Base-by-base conservation (phyloP, 2,329 filamentous ascomycete species). In the Lachnellula subtilissima region DNA sequence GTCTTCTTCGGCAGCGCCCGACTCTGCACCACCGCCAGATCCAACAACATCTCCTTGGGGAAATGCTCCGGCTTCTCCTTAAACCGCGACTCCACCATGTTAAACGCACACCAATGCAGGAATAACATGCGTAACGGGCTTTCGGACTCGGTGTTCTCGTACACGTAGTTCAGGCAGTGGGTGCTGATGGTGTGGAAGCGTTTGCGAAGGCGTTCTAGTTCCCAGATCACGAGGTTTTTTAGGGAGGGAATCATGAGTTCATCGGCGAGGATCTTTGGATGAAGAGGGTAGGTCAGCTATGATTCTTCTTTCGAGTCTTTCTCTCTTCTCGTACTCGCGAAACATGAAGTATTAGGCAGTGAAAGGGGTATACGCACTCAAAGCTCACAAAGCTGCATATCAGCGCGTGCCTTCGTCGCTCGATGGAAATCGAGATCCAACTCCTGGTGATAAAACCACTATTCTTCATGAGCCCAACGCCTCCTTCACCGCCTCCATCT, bases 221-320 rank as follows among this genome's bases (percentile, higher is more conserved):
- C 43, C 4, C 46, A 4, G 19, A 59, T 36, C 5, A 36, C 42
- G 37, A 12, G 25, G 48, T 56, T 56, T 46, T 59, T 54, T 6
- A 56, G 52, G 3, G 23, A 23, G 23, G 51, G 49, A 23, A 59
- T 54, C n/a, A 47, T 17, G 5, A 59, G 54, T 5, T 32, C 39
- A 23, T 47, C 45, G 35, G 51, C 57, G n/a, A 54, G 37, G 35
- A 56, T 9, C 28, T 32, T 32, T 32, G 28, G 8, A 32, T 2
- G 9, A 32, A 8, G 9, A 8, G 28, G 28, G 8, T 3, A 11
- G 0, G 28, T 32, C 9, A 32, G 28, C 28, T 3, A 32, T 32
- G 28, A 8, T 32, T 11, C 8, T 32, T 32, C 2, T 32, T 32
- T 32, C 7, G 28, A 8, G 8, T 8, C 7, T 28, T 28, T 8